Evolutionary conservation across 495 filamentous ascomycete genomes (phyloP).

Genomic region (Aspergillus sparsus): DNA sequence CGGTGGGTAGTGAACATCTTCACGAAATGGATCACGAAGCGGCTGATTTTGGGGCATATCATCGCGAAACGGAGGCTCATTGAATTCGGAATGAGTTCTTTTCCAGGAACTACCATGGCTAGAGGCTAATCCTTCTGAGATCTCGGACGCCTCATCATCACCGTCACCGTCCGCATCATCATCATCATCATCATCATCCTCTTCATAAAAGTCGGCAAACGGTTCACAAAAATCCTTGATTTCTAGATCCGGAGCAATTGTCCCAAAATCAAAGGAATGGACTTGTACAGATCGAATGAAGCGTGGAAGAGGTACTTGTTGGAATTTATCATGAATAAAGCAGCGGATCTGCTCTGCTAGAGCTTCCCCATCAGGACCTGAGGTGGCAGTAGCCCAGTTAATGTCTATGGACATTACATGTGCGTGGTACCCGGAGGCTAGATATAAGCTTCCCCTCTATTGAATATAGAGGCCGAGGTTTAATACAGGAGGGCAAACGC

Average conservation of each 20-base stretch:
- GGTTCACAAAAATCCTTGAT: constrained; percentile 97
- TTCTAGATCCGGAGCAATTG: constrained; percentile 77
- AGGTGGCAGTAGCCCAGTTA: constrained; percentile 91
- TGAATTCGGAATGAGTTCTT: constrained; percentile 29
- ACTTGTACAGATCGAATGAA: constrained; percentile 97
- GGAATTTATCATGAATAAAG: constrained; percentile 95
- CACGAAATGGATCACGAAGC: constrained; percentile 31
- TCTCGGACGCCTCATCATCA: constrained; percentile 49
- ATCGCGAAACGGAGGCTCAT: constrained; percentile 39
- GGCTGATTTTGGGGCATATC: constrained; percentile 33
- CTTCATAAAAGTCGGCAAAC: constrained; percentile 94
- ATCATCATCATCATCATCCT: constrained; percentile 49
- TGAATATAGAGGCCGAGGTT: neutral
- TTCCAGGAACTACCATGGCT: constrained; percentile 31
- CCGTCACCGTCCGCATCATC: constrained; percentile 21
- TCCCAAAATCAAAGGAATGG: constrained; percentile 91
- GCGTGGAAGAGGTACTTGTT: constrained; percentile 82
- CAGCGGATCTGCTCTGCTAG: constrained; percentile 83
- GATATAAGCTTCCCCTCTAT: neutral
- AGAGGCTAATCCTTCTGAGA: constrained; percentile 38
- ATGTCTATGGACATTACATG: constrained; percentile 93
- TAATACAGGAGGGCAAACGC: neutral
- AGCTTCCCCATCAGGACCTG: constrained; percentile 78
- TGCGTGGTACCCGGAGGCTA: constrained; percentile 14
- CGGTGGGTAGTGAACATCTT: constrained; percentile 32